Conservation (phyloP, 495 filamentous ascomycete genomes). For the Hypoxylon lienhwacheense region DNA sequence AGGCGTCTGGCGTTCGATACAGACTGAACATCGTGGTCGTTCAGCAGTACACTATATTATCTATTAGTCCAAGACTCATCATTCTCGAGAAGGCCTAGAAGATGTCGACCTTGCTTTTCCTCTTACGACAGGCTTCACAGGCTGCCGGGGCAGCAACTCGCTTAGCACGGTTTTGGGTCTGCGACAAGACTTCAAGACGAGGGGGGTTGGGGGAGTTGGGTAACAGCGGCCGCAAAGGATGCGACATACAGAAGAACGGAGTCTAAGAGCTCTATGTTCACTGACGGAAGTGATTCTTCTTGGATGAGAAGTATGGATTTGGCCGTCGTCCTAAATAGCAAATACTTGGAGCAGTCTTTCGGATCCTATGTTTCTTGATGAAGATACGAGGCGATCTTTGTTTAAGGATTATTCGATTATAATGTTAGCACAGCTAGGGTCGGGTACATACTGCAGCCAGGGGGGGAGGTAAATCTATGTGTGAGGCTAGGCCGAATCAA, state of each 20-base stretch:
- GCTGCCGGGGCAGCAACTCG: slow-evolving; percentile 22
- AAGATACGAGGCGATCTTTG: background rate
- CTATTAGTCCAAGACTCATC: background rate
- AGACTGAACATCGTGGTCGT: slow-evolving; percentile 33
- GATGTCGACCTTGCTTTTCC: slow-evolving; percentile 28
- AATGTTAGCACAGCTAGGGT: slow-evolving; percentile 12
- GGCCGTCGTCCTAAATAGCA: background rate
- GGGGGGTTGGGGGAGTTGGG: slow-evolving; percentile 32
- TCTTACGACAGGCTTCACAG: slow-evolving; percentile 30
- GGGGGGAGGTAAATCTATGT: slow-evolving; percentile 12
- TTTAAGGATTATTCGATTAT: slow-evolving; percentile 3
- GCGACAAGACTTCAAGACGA: slow-evolving; percentile 13
- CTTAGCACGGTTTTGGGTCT: slow-evolving; percentile 18
- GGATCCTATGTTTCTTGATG: background rate
- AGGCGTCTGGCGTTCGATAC: slow-evolving; percentile 23
- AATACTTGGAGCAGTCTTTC: background rate
- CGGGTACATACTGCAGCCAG: slow-evolving; percentile 20
- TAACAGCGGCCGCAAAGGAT: slow-evolving; percentile 25
- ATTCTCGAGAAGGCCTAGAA: background rate
- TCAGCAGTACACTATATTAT: slow-evolving; percentile 23
- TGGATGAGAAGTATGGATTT: background rate
- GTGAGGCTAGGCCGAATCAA: slow-evolving; percentile 22
- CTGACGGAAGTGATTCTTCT: background rate
- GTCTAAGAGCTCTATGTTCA: background rate
- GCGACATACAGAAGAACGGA: slow-evolving; percentile 24